Evolutionary conservation across 2,329 filamentous ascomycete genomes (phyloP).

Genomic region (Niveomyces coronatus): DNA sequence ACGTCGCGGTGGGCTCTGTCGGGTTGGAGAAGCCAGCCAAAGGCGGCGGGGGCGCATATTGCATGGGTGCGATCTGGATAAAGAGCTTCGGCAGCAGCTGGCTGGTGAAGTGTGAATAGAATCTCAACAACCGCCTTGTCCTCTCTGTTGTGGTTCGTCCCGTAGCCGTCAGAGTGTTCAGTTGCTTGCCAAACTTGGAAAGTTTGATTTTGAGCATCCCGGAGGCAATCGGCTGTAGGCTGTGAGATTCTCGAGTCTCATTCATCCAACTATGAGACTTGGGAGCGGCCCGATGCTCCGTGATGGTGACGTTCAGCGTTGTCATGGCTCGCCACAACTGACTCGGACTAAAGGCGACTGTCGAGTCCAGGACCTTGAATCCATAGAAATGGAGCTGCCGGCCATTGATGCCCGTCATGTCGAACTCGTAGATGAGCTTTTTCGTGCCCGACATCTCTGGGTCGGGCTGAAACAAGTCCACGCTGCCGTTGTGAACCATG

Average conservation of each 20-base stretch:
- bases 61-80: constrained; percentile 23
- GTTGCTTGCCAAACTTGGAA: neutral
- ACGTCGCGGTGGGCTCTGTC: constrained; percentile 31
- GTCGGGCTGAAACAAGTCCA: constrained; percentile 46
- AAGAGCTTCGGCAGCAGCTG: neutral
- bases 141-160: neutral
- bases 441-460: constrained; percentile 43
- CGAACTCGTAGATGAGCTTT: constrained; percentile 52
- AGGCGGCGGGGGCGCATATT: constrained; percentile 40
- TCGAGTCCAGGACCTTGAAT: constrained; percentile 52
- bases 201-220: neutral
- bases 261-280: too few relatives aligned
- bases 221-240: neutral
- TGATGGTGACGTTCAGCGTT: constrained; percentile 52
- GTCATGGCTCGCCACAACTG: constrained; percentile 53
- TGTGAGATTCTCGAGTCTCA: too few relatives aligned
- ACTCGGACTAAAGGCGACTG: constrained; percentile 42
- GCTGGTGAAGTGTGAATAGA: neutral
- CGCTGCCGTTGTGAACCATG: constrained; percentile 46
- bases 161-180: neutral
- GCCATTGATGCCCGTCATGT: constrained; percentile 45
- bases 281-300: constrained; percentile 23
- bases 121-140: neutral
- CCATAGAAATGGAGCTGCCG: constrained; percentile 47
- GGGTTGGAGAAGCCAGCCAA: constrained; percentile 41